Percentiles rank a stretch among this genome's conserved stretches.
Conservation (phyloP, 257 asterid genomes). For the Voacanga thouarsii region DNA sequence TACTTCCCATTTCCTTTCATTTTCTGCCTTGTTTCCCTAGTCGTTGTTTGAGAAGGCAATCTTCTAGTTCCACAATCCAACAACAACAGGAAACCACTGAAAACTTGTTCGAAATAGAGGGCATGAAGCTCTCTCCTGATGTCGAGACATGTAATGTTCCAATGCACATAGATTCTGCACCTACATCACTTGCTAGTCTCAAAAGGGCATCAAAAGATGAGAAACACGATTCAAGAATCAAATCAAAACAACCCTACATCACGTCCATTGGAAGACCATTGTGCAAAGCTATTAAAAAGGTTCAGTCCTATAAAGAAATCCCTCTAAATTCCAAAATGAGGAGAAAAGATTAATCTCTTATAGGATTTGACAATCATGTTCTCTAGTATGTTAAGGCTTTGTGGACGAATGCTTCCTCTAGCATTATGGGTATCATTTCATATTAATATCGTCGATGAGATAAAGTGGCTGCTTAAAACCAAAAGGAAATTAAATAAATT, state of each 20-base stretch:
- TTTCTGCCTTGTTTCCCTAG: conserved; percentile 25
- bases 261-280: conserved; percentile 54
- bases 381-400: not conserved
- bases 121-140: conserved; percentile 27
- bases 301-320: conserved; percentile 69
- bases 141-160: conserved; percentile 21
- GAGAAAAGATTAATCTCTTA: conserved; percentile 32
- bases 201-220: conserved; percentile 14
- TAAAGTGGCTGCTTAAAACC: too few relatives aligned
- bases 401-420: not conserved
- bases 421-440: too few relatives aligned
- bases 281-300: conserved; percentile 69
- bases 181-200: conserved; percentile 12
- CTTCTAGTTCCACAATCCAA: conserved; percentile 36
- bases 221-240: conserved; percentile 16
- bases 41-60: conserved; percentile 66
- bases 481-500: too few relatives aligned
- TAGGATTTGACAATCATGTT: not conserved
- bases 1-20: not conserved
- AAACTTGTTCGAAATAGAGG: conserved; percentile 51
- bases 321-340: conserved; percentile 81
- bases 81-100: conserved; percentile 43
- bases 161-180: conserved; percentile 11
- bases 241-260: conserved; percentile 40
- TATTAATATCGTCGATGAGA: too few relatives aligned